A percentile compares a stretch with the other conserved stretches of the same genome.
Conservation (phyloP, 75 land plant species). For the Sequoia sempervirens region DNA sequence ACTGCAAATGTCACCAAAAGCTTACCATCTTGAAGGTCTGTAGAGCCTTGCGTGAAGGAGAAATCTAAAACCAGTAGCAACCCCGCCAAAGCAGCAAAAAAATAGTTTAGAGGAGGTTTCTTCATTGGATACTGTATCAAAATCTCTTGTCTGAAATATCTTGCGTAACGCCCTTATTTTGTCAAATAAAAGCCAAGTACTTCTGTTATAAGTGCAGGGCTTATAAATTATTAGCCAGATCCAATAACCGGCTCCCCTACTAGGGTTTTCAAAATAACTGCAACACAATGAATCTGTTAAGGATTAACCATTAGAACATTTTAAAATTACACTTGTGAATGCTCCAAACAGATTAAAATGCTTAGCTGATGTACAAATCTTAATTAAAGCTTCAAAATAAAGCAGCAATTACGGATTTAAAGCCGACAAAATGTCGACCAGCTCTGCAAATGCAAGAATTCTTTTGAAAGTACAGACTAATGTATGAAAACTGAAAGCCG, state of each 20-base stretch:
- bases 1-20: no score
- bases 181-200: neutral
- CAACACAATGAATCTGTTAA: no score
- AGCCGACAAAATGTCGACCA: neutral
- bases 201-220: no score
- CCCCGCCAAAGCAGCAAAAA: neutral
- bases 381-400: neutral
- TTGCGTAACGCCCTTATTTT: neutral
- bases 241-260: no score
- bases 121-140: neutral
- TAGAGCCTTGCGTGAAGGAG: conserved; percentile 1
- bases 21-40: conserved; percentile 9
- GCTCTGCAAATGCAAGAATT: neutral
- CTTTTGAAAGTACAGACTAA: neutral
- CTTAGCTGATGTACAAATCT: neutral
- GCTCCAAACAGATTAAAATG: no score
- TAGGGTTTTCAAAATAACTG: no score
- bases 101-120: neutral
- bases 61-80: neutral
- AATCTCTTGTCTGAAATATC: neutral
- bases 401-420: neutral
- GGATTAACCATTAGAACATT: no score
- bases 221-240: no score
- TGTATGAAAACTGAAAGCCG: neutral
- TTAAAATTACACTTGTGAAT: no score